Conservation (phyloP, 352 stramenopile species). For the Phytophthora foliorum region DNA sequence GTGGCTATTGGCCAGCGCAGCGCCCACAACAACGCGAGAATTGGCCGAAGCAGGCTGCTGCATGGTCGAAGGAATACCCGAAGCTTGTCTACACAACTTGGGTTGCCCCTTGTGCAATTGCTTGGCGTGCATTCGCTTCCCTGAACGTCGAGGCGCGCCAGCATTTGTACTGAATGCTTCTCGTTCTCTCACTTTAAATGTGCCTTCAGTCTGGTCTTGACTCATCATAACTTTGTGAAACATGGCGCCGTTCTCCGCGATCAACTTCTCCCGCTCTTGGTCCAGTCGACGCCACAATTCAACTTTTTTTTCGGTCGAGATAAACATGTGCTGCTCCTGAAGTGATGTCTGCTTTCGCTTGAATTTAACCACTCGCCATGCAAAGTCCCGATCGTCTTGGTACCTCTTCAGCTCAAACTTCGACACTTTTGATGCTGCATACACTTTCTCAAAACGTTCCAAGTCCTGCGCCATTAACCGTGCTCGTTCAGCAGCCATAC, state of each 20-base stretch:
- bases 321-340: constrained; percentile 10
- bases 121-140: constrained; percentile 1
- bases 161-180: neutral
- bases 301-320: constrained; percentile 4
- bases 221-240: constrained; percentile 34
- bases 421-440: constrained; percentile 10
- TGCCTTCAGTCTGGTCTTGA: neutral
- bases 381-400: constrained; percentile 22
- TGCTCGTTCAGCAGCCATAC: constrained; percentile 10
- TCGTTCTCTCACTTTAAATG: neutral
- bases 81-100: neutral
- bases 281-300: constrained; percentile 15
- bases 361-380: constrained; percentile 20
- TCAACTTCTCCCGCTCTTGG: constrained; percentile 16
- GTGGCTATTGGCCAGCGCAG: neutral
- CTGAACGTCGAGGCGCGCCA: neutral
- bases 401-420: constrained; percentile 17
- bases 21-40: constrained; percentile 29
- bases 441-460: constrained; percentile 28
- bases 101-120: neutral
- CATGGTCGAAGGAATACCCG: neutral
- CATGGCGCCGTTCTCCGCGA: constrained; percentile 20
- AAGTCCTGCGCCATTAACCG: constrained; percentile 18
- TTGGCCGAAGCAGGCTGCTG: neutral
- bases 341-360: constrained; percentile 21